Evolutionary conservation across 163 green algal genomes (phyloP).

Genomic region (Scenedesmus sp.): DNA sequence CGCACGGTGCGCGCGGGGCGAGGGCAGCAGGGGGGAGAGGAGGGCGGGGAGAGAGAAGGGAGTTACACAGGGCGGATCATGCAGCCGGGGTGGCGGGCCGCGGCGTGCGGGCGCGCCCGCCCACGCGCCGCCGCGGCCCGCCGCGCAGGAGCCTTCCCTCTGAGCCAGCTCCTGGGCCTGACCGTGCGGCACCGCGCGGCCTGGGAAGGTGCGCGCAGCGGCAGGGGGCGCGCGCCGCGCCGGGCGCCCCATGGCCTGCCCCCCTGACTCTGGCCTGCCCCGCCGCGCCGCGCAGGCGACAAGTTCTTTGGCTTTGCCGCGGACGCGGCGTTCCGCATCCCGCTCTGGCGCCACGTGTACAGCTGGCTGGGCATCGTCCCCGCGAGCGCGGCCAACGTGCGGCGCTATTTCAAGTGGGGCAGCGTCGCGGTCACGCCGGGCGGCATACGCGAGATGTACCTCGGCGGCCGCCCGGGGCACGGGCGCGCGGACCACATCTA

Average conservation of each 20-base stretch:
- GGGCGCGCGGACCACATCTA: slow-evolving; percentile 44
- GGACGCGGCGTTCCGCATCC: slow-evolving; percentile 46
- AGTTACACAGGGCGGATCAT: too few species aligned
- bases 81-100: too few species aligned
- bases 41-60: too few species aligned
- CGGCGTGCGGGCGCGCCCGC: too few species aligned
- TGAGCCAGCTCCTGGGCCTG: slow-evolving; percentile 38
- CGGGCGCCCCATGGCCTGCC: neutral
- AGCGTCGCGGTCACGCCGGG: slow-evolving; percentile 43
- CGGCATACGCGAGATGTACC: slow-evolving; percentile 59
- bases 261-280: too few species aligned
- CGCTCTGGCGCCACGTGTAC: slow-evolving; percentile 55
- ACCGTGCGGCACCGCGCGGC: slow-evolving; percentile 28
- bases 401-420: slow-evolving; percentile 38
- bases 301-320: slow-evolving; percentile 49
- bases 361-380: slow-evolving; percentile 49
- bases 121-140: too few species aligned
- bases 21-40: too few species aligned
- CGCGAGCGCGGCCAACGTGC: slow-evolving; percentile 17
- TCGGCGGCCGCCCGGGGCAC: neutral
- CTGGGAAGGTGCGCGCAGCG: slow-evolving; percentile 36
- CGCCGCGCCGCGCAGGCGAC: slow-evolving; percentile 11
- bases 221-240: too few species aligned
- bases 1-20: slow-evolving; percentile 56
- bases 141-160: slow-evolving; percentile 20